Conservation (phyloP, 2,329 filamentous ascomycete genomes). For the Thermothelomyces thermophilus region DNA sequence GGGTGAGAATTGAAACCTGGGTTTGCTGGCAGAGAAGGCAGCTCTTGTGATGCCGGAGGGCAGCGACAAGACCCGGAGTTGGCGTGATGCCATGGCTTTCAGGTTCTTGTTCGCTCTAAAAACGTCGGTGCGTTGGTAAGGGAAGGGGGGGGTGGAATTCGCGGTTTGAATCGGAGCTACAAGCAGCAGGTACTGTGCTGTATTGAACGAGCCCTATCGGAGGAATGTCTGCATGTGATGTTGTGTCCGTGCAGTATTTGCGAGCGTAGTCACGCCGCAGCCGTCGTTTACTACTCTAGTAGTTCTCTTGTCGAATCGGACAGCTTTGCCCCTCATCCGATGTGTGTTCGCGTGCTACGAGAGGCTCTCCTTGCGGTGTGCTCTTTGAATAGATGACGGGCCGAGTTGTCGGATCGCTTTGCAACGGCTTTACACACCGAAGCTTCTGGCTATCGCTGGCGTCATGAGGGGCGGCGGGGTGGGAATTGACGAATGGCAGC, state of each 20-base stretch:
- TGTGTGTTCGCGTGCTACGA: too few species aligned
- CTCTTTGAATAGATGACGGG: constrained; percentile 4
- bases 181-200: not conserved
- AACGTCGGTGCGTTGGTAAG: not conserved
- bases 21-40: constrained; percentile 13
- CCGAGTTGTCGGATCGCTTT: constrained; percentile 25
- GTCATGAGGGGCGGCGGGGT: constrained; percentile 13
- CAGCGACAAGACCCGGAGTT: constrained; percentile 18
- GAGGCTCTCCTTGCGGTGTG: not conserved
- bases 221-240: too few species aligned
- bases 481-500: constrained; percentile 20
- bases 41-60: constrained; percentile 18
- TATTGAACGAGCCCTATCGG: too few species aligned
- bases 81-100: constrained; percentile 19
- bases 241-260: not conserved
- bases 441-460: constrained; percentile 5
- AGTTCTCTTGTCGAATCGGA: not conserved
- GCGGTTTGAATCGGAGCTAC: constrained; percentile 16
- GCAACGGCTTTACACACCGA: constrained; percentile 25
- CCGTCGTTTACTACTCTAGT: not conserved
- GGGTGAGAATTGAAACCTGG: constrained; percentile 15
- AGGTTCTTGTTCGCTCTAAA: not conserved
- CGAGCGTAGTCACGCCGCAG: constrained; percentile 4
- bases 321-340: constrained; percentile 11
- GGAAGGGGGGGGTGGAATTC: too few species aligned